phyloP scores from a whole-genome alignment of 169 alveolate species.

The Plasmodium relictum region DNA sequence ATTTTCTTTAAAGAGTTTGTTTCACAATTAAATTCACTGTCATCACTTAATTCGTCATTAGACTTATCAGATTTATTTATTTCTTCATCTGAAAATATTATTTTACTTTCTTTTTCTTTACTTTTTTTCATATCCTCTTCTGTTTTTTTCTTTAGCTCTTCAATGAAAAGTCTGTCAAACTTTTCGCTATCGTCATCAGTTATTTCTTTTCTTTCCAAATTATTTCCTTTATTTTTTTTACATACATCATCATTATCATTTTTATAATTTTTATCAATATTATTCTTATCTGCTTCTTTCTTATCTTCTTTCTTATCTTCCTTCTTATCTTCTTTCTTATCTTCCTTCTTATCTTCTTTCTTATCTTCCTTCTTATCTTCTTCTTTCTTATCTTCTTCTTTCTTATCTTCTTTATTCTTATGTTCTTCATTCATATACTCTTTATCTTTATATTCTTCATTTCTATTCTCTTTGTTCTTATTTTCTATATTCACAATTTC shows the following conservation, averaged over 20 bases:
- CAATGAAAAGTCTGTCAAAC: conserved; percentile 2
- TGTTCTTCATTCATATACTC: not conserved
- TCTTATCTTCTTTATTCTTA: not conserved
- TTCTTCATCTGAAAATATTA: not conserved
- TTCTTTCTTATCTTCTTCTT: no score
- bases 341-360: not conserved
- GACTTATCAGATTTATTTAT: conserved; percentile 2
- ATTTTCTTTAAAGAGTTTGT: conserved; percentile 70
- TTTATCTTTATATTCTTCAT: not conserved
- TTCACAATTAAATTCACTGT: conserved; percentile 73
- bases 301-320: not conserved
- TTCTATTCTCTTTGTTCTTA: not conserved
- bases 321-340: not conserved
- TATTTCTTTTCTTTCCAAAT: not conserved
- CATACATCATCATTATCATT: not conserved
- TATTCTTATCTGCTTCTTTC: not conserved
- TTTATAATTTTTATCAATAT: not conserved
- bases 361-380: not conserved
- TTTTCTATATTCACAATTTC: no score
- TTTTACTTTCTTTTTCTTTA: not conserved
- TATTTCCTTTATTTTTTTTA: not conserved
- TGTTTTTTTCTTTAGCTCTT: conserved; percentile 28
- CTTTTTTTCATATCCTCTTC: conserved; percentile 27
- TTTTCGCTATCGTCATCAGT: not conserved
- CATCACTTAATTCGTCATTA: conserved; percentile 58